Percentiles rank a stretch among this genome's conserved stretches.
Evolutionary conservation across 2,329 filamentous ascomycete genomes (phyloP).

Genomic region (Alternaria postmessia): DNA sequence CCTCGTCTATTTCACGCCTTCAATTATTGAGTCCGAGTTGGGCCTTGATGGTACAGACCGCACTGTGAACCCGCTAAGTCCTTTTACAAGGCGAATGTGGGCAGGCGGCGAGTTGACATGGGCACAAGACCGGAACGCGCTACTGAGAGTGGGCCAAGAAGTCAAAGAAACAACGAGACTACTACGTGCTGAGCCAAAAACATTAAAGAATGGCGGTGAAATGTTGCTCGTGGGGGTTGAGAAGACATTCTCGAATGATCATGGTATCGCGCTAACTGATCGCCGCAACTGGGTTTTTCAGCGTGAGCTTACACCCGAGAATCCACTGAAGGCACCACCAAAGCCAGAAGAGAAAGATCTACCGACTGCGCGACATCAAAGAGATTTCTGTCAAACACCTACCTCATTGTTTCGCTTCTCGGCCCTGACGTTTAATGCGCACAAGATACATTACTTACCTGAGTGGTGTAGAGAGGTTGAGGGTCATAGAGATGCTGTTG

Average conservation of each 20-base stretch:
- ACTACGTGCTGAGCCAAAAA: conserved; percentile 57
- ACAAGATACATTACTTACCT: conserved; percentile 85
- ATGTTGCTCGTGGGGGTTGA: conserved; percentile 69
- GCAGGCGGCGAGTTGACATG: conserved; percentile 81
- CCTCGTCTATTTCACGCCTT: conserved; percentile 86
- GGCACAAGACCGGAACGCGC: conserved; percentile 26
- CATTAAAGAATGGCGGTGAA: conserved; percentile 59
- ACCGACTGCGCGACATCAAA: conserved; percentile 32
- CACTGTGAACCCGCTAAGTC: conserved; percentile 74
- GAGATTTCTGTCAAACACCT: conserved; percentile 71
- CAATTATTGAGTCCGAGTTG: conserved; percentile 68
- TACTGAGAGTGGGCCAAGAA: conserved; percentile 42
- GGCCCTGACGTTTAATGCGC: conserved; percentile 90
- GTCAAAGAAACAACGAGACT: conserved; percentile 57
- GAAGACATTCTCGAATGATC: conserved; percentile 56
- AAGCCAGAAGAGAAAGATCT: conserved; percentile 30
- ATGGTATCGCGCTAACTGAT: conserved; percentile 49
- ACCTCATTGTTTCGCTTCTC: conserved; percentile 88
- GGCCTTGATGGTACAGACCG: conserved; percentile 85
- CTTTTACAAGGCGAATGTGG: conserved; percentile 85
- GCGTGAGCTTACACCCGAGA: conserved; percentile 52
- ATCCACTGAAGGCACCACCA: conserved; percentile 47
- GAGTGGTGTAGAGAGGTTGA: conserved; percentile 75
- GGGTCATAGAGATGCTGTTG: conserved; percentile 76
- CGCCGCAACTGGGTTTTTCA: conserved; percentile 48